These are phyloP conservation scores for Pseudocercospora fijiensis DNA, from an alignment of 2,329 filamentous ascomycete genomes.

Conservation along the genomic window DNA sequence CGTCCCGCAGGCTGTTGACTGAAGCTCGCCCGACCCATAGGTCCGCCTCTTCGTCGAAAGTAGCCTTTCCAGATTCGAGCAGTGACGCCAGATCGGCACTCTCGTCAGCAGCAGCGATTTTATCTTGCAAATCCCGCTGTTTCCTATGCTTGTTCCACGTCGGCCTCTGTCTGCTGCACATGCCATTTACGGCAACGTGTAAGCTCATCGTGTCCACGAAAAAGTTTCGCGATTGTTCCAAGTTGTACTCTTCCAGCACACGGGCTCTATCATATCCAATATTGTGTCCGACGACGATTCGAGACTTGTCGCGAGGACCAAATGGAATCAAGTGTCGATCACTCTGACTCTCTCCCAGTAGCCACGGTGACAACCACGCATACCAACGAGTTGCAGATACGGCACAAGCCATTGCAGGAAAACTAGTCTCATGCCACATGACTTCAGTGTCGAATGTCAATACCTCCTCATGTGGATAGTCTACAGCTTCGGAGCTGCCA, in stretches of 20 bases:
- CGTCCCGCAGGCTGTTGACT: constrained; percentile 89
- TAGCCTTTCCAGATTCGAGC: constrained; percentile 60
- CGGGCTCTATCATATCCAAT: constrained; percentile 91
- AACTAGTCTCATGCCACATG: constrained; percentile 89
- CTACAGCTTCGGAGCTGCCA: constrained; percentile 68
- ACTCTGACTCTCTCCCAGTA: constrained; percentile 75
- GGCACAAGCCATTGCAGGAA: constrained; percentile 95
- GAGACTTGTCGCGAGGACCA: constrained; percentile 69
- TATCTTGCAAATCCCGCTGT: constrained; percentile 77
- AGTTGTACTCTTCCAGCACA: constrained; percentile 81
- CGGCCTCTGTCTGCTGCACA: constrained; percentile 94
- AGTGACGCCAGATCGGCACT: constrained; percentile 69
- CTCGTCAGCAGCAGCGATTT: constrained; percentile 68
- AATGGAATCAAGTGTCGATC: constrained; percentile 82
- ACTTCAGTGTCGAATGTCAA: constrained; percentile 96
- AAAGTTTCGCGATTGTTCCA: constrained; percentile 77
- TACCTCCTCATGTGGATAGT: constrained; percentile 75
- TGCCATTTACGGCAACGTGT: constrained; percentile 95
- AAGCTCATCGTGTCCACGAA: constrained; percentile 98
- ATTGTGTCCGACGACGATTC: constrained; percentile 90
- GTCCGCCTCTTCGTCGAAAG: constrained; percentile 81
- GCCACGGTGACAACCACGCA: constrained; percentile 93
- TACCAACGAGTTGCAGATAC: constrained; percentile 91
- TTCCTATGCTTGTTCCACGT: constrained; percentile 98
- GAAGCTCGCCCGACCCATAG: constrained; percentile 94